Evolutionary conservation across 2,329 filamentous ascomycete species (phyloP), one percentile per base, ranked within the genome.

Genomic region (Capronia coronata): DNA sequence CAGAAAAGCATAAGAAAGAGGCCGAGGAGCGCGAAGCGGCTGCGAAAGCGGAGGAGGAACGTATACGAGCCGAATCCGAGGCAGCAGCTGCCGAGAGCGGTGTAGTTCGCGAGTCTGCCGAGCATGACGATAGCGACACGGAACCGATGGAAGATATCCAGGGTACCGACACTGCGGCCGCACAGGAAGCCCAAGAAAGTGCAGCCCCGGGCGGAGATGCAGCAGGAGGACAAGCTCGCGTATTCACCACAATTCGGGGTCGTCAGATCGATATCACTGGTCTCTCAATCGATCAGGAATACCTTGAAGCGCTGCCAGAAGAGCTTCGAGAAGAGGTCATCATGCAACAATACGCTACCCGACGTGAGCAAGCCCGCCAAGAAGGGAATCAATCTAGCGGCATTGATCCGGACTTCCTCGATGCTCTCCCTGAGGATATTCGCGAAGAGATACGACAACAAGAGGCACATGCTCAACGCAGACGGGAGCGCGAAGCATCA

Each of bases 301-400:
- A 96, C 67, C 79, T 98, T 5, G 87, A 93, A 51, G 94, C 91
- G n/a, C 73, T 98, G n/a, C 93, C 93, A 0, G 93, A 98, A 61
- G 94, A 98, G 54, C 83, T 97, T 64, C 80, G 93, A 39, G 91
- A 97, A 67, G 93, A 98, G 65, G 93, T 98, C 42, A 87, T 98
- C 57, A 88, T 94, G 66, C 83, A 90, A 55, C 89, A 94, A 51
- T 79, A 95, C 56, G 88, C 86, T 45, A 83, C 87, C 57, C 80
- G 91, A 58, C 82, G 91, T 55, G 85, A 85, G 6, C 82, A 93
- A 66, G 87, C 87, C 68, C 84, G 64, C 18, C 86, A 90, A 52
- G 83, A 89, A 61, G 67, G 68, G 11, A 70, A 64, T 51, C 48
- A 54, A n/a, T 44, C 55, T 2, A 55, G 42, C 29, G 56, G 47